Conservation (phyloP, 2,329 filamentous ascomycete genomes). For the Cercospora sojina region DNA sequence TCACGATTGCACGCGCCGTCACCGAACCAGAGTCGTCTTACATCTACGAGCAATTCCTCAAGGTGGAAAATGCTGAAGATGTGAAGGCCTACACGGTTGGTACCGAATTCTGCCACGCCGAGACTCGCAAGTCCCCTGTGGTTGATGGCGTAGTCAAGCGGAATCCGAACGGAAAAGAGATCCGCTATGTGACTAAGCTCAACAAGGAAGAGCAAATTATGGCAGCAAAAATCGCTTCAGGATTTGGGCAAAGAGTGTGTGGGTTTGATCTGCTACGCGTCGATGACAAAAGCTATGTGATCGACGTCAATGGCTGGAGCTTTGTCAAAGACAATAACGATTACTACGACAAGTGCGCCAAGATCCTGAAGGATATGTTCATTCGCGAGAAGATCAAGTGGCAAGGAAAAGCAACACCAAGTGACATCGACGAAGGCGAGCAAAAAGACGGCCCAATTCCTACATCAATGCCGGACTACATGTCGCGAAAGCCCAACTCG, state of each 20-base stretch:
- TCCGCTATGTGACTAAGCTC: slow-evolving; percentile 88
- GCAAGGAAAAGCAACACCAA: slow-evolving; percentile 41
- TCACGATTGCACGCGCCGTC: slow-evolving; percentile 75
- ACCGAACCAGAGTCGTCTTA: slow-evolving; percentile 80
- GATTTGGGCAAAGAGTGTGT: slow-evolving; percentile 92
- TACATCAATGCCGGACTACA: slow-evolving; percentile 21
- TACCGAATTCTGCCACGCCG: slow-evolving; percentile 87
- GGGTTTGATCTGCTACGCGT: slow-evolving; percentile 92
- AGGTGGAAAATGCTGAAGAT: slow-evolving; percentile 94
- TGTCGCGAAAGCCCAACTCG: slow-evolving; percentile 38
- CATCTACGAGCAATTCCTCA: slow-evolving; percentile 95
- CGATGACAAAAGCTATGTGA: slow-evolving; percentile 88
- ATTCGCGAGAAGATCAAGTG: slow-evolving; percentile 71
- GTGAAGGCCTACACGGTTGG: slow-evolving; percentile 99
- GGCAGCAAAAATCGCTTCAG: slow-evolving; percentile 83
- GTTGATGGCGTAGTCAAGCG: slow-evolving; percentile 93
- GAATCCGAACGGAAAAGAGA: slow-evolving; percentile 95
- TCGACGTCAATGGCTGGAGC: slow-evolving; percentile 99
- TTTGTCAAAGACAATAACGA: slow-evolving; percentile 99
- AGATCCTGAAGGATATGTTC: slow-evolving; percentile 84
- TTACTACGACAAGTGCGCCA: slow-evolving; percentile 90
- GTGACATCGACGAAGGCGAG: slow-evolving; percentile 29
- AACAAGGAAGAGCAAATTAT: slow-evolving; percentile 77
- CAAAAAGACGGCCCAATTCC: slow-evolving; percentile 14
- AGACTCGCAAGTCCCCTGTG: slow-evolving; percentile 94